Percentiles rank a stretch among this genome's conserved stretches.
Evolutionary conservation across 164 flowering plant species (phyloP).

Genomic region (Sextonia rubra): DNA sequence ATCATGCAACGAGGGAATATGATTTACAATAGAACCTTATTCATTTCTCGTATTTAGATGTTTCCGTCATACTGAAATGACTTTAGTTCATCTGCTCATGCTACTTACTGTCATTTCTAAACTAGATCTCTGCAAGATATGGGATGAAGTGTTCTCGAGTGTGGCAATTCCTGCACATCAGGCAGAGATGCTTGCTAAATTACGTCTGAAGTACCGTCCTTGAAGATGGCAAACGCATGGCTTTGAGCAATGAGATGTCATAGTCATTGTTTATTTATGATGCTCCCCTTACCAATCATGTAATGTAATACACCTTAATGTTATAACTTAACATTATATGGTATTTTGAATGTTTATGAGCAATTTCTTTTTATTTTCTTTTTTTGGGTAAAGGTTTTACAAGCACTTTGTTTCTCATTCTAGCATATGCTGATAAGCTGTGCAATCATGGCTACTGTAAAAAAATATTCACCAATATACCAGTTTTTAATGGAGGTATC

Average conservation of each 20-base stretch:
- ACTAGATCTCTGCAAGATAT: slow-evolving; percentile 63
- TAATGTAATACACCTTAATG: background rate
- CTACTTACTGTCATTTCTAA: slow-evolving; percentile 1
- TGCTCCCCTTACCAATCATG: background rate
- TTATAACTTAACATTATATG: background rate
- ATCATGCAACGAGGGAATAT: background rate
- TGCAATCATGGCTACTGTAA: too few relatives aligned
- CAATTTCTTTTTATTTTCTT: too few relatives aligned
- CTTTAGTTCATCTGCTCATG: background rate
- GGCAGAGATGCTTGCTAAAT: slow-evolving; percentile 40
- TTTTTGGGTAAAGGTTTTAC: too few relatives aligned
- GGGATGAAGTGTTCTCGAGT: slow-evolving; percentile 62
- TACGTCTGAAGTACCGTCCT: slow-evolving; percentile 52
- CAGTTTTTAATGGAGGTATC: too few relatives aligned
- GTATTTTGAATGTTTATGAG: background rate
- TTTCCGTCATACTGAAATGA: background rate
- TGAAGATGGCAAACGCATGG: slow-evolving; percentile 18
- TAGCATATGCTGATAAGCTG: too few relatives aligned
- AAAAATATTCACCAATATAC: too few relatives aligned
- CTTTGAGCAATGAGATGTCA: slow-evolving; percentile 11
- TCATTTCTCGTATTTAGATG: background rate
- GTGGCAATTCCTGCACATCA: slow-evolving; percentile 44
- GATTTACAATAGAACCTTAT: background rate
- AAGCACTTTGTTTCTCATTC: too few relatives aligned
- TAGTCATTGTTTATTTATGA: background rate